Base-by-base conservation (phyloP, 2,329 filamentous ascomycete genomes). In the Fusarium foetens region DNA sequence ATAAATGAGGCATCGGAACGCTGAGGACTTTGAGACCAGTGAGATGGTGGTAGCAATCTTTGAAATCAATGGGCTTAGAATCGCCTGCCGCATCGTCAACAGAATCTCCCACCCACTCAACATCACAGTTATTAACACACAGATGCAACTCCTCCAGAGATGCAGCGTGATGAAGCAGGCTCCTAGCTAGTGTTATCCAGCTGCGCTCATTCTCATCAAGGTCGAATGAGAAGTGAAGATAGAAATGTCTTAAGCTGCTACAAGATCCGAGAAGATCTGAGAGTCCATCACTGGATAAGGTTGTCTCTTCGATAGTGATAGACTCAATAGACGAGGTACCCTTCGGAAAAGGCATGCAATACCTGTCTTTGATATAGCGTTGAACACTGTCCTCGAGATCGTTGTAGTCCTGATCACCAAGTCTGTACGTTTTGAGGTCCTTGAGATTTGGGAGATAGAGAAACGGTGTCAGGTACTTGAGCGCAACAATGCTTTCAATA, bases 401-500 rank as follows among this genome's bases (percentile, higher is more conserved):
- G 3, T 27, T 23, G 8, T 27, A 27, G 1, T 23, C 23, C 2
- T 31, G 25, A 13, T 63, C 33, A 2, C 46, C 39, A 0, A 63
- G 9, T 5, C 29, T 33, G 5, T 35, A 63, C 0, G 63, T n/a
- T 1, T 29, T 21, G 11, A 66, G 33, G 8, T 3, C 21, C 8
- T 66, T 66, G 1, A 66, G 33, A 6, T 12, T 60, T 1, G 63
- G 63, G 0, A 66, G 12, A 25, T 66, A 8, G 5, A 66, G 23
- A 13, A 66, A 66, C 0, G 62, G 43, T 0, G 61, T 35, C 6
- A 66, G 13, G 3, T 38, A 43, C 17, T 21, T 29, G 17, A 46
- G 35, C 0, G n/a, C 23, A 19, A 65, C 4, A 11, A 42, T 23
- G 6, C 11, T 29, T 2, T 36, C 39, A 0, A n/a, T 6, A 14